Conservation (phyloP, 768 basidiomycete species). For the Hygrophorus russula region DNA sequence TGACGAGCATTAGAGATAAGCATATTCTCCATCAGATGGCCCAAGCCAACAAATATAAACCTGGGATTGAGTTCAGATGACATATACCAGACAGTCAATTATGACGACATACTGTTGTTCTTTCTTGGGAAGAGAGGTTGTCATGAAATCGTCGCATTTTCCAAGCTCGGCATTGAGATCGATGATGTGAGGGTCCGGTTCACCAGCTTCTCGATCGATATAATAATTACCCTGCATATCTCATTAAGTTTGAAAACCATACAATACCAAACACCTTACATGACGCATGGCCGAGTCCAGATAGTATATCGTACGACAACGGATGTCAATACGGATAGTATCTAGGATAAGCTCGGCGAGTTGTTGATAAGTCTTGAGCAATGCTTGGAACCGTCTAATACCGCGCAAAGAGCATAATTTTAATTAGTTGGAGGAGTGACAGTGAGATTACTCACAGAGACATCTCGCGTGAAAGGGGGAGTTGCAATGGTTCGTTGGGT, state of each 20-base stretch:
- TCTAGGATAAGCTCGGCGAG: constrained; percentile 79
- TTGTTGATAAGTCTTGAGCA: constrained; percentile 85
- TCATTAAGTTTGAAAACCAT: constrained; percentile 6
- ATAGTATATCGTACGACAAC: constrained; percentile 76
- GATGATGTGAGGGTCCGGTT: constrained; percentile 82
- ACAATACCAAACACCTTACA: constrained; percentile 26
- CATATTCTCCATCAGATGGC: constrained; percentile 73
- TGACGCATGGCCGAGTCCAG: constrained; percentile 70
- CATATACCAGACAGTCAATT: not conserved
- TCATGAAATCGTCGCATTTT: constrained; percentile 61
- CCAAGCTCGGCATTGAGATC: constrained; percentile 78
- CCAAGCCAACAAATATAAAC: constrained; percentile 81
- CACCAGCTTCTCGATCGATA: constrained; percentile 73
- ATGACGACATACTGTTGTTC: constrained; percentile 51
- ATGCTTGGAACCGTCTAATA: constrained; percentile 77
- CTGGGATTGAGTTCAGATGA: constrained; percentile 26
- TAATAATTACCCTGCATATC: constrained; percentile 67
- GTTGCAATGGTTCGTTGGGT: constrained; percentile 38
- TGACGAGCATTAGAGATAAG: constrained; percentile 66
- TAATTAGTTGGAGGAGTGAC: constrained; percentile 5
- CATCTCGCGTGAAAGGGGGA: constrained; percentile 86
- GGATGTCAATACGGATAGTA: constrained; percentile 79
- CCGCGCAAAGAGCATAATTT: not conserved
- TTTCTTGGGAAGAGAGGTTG: constrained; percentile 45
- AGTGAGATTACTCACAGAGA: constrained; percentile 50